These are phyloP conservation scores for Clarireedia monteithiana DNA, from an alignment of 2,329 filamentous ascomycete species.

Conservation along the genomic window DNA sequence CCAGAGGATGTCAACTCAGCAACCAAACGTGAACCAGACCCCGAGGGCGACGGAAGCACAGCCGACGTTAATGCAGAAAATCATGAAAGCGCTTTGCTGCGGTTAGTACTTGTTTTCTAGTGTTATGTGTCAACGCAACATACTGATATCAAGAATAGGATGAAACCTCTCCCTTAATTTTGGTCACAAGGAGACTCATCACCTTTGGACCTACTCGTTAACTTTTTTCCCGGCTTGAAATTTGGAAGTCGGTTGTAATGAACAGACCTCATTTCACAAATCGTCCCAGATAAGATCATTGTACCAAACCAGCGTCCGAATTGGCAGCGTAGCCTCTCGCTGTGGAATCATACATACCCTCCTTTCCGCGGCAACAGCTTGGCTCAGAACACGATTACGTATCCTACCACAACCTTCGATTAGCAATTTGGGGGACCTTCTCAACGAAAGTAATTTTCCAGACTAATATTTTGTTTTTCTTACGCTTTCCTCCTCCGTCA, in stretches of 20 bases:
- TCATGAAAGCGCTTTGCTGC: slow-evolving; percentile 90
- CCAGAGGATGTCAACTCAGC: slow-evolving; percentile 45
- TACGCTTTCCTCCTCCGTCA: slow-evolving; percentile 10
- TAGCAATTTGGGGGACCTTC: slow-evolving; percentile 10
- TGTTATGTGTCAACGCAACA: slow-evolving; percentile 2
- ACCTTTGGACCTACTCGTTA: slow-evolving; percentile 4
- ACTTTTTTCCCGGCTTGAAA: background rate
- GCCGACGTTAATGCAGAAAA: slow-evolving; percentile 78
- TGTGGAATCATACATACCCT: slow-evolving; percentile 23
- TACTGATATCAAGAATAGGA: slow-evolving; percentile 21
- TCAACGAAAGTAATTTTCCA: slow-evolving; percentile 17
- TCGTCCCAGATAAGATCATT: slow-evolving; percentile 21
- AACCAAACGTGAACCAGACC: slow-evolving; percentile 50
- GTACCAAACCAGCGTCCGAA: slow-evolving; percentile 6
- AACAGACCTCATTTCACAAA: slow-evolving; percentile 18
- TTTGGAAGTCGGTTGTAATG: slow-evolving; percentile 17
- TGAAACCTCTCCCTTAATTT: slow-evolving; percentile 18
- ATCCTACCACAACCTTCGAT: slow-evolving; percentile 9
- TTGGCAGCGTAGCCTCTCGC: slow-evolving; percentile 19
- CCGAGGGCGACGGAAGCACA: slow-evolving; percentile 59
- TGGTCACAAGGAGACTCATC: background rate
- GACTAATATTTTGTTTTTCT: slow-evolving; percentile 26
- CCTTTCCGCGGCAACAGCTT: slow-evolving; percentile 8
- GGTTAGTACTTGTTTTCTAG: slow-evolving; percentile 43
- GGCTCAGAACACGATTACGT: slow-evolving; percentile 2